Evolutionary conservation across 352 stramenopile species (phyloP).

Genomic region (Pythium myriotylum): DNA sequence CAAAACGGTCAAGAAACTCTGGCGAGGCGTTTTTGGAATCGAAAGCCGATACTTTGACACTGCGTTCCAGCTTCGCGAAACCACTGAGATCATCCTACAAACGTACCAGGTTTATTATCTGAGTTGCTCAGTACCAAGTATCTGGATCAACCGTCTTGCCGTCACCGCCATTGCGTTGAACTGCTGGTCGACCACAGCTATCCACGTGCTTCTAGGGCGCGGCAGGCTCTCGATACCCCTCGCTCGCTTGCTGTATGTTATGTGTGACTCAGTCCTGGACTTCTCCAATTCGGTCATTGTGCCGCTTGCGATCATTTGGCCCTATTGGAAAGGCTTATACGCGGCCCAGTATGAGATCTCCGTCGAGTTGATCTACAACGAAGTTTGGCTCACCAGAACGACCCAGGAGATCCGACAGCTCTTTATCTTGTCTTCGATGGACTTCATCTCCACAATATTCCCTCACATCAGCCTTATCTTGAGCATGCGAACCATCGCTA

Average conservation of each 20-base stretch:
- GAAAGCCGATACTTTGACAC: conserved; percentile 15
- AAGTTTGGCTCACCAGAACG: conserved; percentile 18
- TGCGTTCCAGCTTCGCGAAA: conserved; percentile 14
- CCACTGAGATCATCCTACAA: conserved; percentile 20
- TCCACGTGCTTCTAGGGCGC: background rate
- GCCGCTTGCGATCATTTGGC: conserved; percentile 12
- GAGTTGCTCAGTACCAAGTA: conserved; percentile 4
- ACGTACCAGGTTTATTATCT: conserved; percentile 25
- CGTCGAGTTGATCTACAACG: conserved; percentile 2
- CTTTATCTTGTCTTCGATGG: conserved; percentile 6
- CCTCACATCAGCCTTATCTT: conserved; percentile 18
- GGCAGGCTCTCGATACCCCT: background rate
- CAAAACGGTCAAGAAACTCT: too few relatives aligned
- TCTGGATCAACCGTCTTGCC: conserved; percentile 20
- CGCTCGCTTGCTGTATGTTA: conserved; percentile 3
- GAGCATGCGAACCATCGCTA: conserved; percentile 9
- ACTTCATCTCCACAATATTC: conserved; percentile 11
- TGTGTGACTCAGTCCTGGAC: conserved; percentile 11
- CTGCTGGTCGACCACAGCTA: conserved; percentile 12
- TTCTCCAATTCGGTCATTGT: conserved; percentile 18
- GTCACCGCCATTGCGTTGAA: conserved; percentile 16
- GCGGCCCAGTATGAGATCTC: background rate
- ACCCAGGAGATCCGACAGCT: conserved; percentile 17
- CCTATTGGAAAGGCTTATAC: conserved; percentile 10
- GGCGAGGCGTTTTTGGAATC: background rate